Evolutionary conservation across 1,284 basidiomycete genomes (phyloP), one percentile per base, ranked within the genome.

Genomic region (Salmacisia buchloeana): DNA sequence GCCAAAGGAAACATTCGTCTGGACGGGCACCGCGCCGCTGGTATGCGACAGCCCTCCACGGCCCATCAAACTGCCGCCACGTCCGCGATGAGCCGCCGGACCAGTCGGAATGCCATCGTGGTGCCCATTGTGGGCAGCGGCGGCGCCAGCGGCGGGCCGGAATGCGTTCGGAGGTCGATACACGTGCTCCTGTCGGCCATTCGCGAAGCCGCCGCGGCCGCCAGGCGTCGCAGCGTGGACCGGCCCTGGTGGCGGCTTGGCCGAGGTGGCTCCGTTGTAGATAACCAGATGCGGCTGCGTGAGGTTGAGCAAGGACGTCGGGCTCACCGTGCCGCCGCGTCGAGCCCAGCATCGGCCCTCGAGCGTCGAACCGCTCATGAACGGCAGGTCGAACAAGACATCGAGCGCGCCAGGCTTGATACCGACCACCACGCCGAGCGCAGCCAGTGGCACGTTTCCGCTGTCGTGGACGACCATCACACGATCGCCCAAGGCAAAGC

Each of bases 311-410:
- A 77, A 73, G 29, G 71, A 67, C 45, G 69, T 63, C 15, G 69
- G 71, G 23, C 68, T 65, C 0, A 78, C 69, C 1, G 70, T 70
- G 31, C 69, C 75, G 21, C 72, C 69, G 34, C 69, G 66, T 45
- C 72, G 72, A 12, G 66, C 62, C 10, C 59, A 45, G 59, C 65
- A 73, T 6, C 69, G 36, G 70, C 91, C 90, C n/a, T 86, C 86
- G 3, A 98, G 83, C 0, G 90, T 96, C 2, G 86, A 85, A 10
- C 96, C 94, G 35, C 92, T 88, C 85, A 99, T 90, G 83, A 97
- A 98, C 0, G 92, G 85, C 23, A 89, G 87, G 80, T 98, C 96
- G 88, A 96, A 98, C 0, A 96, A 86, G n/a, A 98, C 88, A 79
- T 98, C 96, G 84, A 98, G 89, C 10, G 88, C 87, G 62, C 65